Base-by-base conservation (phyloP, 108 stramenopile genomes). In the Parietichytrium sp. region DNA sequence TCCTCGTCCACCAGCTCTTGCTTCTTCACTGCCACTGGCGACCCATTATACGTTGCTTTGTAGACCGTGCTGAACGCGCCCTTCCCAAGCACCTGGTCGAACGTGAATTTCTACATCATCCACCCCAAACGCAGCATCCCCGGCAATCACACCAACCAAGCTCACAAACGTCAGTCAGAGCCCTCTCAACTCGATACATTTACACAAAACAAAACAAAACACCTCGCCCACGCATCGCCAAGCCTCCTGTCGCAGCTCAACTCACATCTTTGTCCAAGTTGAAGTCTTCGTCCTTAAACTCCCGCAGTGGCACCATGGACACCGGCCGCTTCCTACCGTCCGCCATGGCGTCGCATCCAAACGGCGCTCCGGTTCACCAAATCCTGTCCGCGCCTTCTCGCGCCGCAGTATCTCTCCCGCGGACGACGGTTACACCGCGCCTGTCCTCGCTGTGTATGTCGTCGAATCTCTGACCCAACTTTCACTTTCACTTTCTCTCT, bases 1-100 rank as follows among this genome's bases (percentile, higher is more conserved):
- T 84, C 79, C n/a, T 3, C 8, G 27, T 80, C 51, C 4, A 18
- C 50, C 7, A 80, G 51, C 30, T 51, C 38, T 10, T 47, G 30
- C 50, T 82, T 82, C 72, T 82, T 84, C n/a, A 84, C 29, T 16
- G 83, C 83, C 4, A 84, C 83, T 7, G 15, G 8, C 25, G 48
- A 8, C n/a, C 54, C 54, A 7, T 10, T 38, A 26, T 7, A 80
- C 23, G 29, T 77, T 4, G 77, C 83, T 26, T 55, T 54, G 54
- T 80, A 84, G 4, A 84, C 83, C 3, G 31, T 31, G 33, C 29
- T 33, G 12, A 84, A 84, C 25, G 79, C 80, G 13, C 83, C 83
- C 42, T 31, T n/a, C 10, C 83, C 83, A 10, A 84, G 8, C 15
- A 36, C 49, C 30, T 82, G 25, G 36, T 6, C 4, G 25, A 80